Base-by-base conservation (phyloP, 805 yeast genomes). In the Maudiozyma serrabonitensis region DNA sequence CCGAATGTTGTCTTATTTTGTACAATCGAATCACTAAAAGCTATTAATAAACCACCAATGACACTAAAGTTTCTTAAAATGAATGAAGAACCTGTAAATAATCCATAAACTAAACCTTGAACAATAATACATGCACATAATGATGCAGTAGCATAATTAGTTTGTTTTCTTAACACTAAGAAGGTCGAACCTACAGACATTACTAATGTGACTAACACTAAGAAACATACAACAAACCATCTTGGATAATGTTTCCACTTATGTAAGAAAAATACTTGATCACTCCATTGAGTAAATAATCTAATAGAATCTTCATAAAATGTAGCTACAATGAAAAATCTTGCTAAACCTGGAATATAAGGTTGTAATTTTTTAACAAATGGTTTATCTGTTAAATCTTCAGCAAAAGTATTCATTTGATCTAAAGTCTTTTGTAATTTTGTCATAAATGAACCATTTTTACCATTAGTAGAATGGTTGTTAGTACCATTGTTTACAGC, bases 301-400 rank as follows among this genome's bases (percentile, higher is more conserved):
- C 99, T 79, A 50, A 83, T 64, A 3, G 96, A 80, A 63, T 91
- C 99, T 69, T 91, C 99, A 56, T 81, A 79, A 64, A 90, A 91
- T 0, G 99, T 91, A 46, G 95, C 95, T 50, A 91, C 96, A 54
- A 91, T 90, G 56, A 91, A 78, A 53, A 87, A 80, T 51, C 98
- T 77, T 37, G 97, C 97, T 58, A 93, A 78, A 23, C 82, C 80
- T 9, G 98, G 97, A 46, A 90, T 83, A 60, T 80, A 83, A 0
- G 93, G 93, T 64, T 77, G 83, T 44, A 82, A 62, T 46, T 54
- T 57, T 26, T 47, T 79, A 70, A 56, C 75, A 66, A 48, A 69
- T 57, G 70, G 79, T 68, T 47, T 70, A 66, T 70, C 84, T 76
- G 60, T 79, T 64, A 52, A 66, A 52, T 54, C 77, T 58, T 84